Conservation (phyloP, 148 eudicot species). For the Drosera capensis region DNA sequence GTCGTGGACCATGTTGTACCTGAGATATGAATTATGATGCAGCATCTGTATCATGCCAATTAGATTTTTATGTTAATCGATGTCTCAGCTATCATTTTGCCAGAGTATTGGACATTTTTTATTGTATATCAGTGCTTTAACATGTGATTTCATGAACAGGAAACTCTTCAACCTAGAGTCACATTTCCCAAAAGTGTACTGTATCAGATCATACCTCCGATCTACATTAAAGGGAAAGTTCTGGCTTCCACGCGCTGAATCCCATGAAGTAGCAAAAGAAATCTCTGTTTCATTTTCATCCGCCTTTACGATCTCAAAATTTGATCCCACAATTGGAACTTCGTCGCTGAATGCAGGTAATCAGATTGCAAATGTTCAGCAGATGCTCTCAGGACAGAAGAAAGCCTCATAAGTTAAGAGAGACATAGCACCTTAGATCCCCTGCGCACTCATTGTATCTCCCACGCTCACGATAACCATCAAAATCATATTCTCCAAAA, state of each 20-base stretch:
- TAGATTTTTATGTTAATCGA: too few species aligned
- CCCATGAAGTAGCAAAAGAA: constrained; percentile 11
- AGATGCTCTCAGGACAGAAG: background rate
- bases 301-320: constrained; percentile 9
- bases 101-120: too few species aligned
- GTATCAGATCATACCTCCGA: constrained; percentile 5
- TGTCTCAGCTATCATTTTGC: too few species aligned
- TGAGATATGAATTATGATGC: too few species aligned
- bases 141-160: background rate
- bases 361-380: background rate
- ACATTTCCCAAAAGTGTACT: background rate
- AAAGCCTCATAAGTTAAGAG: background rate
- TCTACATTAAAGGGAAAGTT: constrained; percentile 21
- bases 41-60: too few species aligned
- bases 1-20: too few species aligned
- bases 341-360: background rate
- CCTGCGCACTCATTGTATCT: background rate
- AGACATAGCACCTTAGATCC: background rate
- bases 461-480: constrained; percentile 1
- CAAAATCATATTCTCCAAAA: too few species aligned
- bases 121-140: background rate
- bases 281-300: constrained; percentile 16
- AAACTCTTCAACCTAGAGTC: background rate
- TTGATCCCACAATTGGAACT: constrained; percentile 4
- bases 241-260: background rate